Conservation (phyloP, 306 rosid genomes). For the Cyclanthera cordifolia region DNA sequence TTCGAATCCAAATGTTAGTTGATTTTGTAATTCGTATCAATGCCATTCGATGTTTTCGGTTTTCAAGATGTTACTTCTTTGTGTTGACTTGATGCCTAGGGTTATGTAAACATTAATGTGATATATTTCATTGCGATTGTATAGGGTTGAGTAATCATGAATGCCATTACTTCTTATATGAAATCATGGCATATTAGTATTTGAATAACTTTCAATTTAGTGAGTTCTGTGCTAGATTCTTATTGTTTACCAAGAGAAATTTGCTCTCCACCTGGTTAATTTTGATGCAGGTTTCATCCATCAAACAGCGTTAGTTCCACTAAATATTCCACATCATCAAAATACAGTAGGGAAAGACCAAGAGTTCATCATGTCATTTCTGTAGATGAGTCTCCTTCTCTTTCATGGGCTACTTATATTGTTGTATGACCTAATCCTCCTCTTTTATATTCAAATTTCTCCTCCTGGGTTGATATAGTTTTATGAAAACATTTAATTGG, state of each 20-base stretch:
- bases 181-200: neutral
- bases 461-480: neutral
- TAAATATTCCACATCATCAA: conserved; percentile 38
- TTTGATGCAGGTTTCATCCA: conserved; percentile 38
- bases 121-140: neutral
- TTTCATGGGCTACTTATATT: conserved; percentile 37
- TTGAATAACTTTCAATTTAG: neutral
- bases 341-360: conserved; percentile 21
- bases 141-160: neutral
- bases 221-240: neutral
- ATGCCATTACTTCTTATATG: neutral
- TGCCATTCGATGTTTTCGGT: neutral
- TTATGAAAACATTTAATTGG: neutral
- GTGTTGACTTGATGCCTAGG: neutral
- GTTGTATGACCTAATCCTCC: conserved; percentile 35
- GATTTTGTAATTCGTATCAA: neutral
- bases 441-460: conserved; percentile 5
- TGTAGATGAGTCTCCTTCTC: conserved; percentile 31
- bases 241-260: neutral
- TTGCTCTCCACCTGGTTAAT: conserved; percentile 3
- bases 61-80: neutral
- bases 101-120: neutral
- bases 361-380: conserved; percentile 20
- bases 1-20: neutral
- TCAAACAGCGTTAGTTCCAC: conserved; percentile 31